Percentiles rank a stretch among this genome's conserved stretches.
These are phyloP conservation scores for Melastoma candidum DNA, from an alignment of 441 rosid genomes.

Conservation along the genomic window DNA sequence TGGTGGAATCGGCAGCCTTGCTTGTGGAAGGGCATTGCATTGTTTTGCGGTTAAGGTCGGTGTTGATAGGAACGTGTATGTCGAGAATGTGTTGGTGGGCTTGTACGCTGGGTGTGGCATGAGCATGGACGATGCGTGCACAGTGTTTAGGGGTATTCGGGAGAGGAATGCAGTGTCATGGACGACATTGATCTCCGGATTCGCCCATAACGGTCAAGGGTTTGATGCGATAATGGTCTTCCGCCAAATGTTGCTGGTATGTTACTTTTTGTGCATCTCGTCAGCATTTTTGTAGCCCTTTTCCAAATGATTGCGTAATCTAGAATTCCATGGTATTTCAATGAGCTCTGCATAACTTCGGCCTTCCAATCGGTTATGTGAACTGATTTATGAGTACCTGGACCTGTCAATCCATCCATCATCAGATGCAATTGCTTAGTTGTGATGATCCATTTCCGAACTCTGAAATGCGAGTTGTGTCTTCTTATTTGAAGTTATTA, in stretches of 20 bases:
- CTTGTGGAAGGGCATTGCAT: constrained; percentile 52
- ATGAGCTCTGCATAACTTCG: background rate
- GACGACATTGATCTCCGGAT: constrained; percentile 78
- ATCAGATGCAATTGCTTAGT: no score
- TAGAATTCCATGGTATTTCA: constrained; percentile 3
- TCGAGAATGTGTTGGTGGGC: constrained; percentile 65
- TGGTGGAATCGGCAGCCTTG: constrained; percentile 44
- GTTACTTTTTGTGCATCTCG: background rate
- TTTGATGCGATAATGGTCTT: constrained; percentile 48
- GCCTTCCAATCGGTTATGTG: no score
- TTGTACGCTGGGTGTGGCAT: constrained; percentile 57
- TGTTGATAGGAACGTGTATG: constrained; percentile 46
- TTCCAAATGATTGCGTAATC: constrained; percentile 13
- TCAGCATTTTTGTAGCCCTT: background rate
- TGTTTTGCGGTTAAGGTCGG: constrained; percentile 54
- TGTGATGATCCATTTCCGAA: no score
- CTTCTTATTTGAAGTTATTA: background rate
- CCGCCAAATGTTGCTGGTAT: constrained; percentile 60
- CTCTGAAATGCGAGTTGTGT: background rate
- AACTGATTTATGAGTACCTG: no score
- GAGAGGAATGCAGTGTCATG: constrained; percentile 62
- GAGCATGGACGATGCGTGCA: constrained; percentile 52
- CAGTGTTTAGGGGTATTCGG: constrained; percentile 39
- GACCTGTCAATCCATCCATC: no score
- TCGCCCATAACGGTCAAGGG: constrained; percentile 68